Evolutionary conservation across 2,329 filamentous ascomycete genomes (phyloP), one percentile per base, ranked within the genome.

Genomic region (Fonsecaea multimorphosa): DNA sequence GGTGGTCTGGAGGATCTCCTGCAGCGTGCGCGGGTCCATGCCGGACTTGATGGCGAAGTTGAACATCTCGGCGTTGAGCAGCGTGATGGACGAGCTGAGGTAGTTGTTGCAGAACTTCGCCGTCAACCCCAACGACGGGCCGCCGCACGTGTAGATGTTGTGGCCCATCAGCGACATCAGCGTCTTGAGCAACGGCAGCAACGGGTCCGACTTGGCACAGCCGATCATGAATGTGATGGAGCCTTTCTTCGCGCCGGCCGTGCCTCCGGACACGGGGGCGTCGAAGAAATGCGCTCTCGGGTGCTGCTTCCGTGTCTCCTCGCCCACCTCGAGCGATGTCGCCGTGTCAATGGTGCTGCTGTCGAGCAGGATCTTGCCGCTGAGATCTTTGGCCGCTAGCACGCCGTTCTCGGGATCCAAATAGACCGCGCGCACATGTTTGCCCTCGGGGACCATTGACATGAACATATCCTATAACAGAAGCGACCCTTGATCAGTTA

Each of bases 51-150:
- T 87, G 0, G 85, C 85, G 72, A 88, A 84, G 65, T 86, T 82
- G 77, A 87, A 82, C 0, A 85, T 84, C 72, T 88, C 86, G 0
- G 83, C 79, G 53, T 78, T 81, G 0, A 84, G 85, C 59, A 88
- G 85, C 3, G 85, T 82, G 64, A 87, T 87, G 16, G 87, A 75
- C 1, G 83, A 85, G 0, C 82, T 85, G 55, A 83, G 80, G 73
- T 88, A 88, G 70, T 88, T 88, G 72, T 88, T 88, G 61, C 81
- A 85, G 2, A 87, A 75, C 74, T 87, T 88, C 0, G 85, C 84
- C 0, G 83, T 81, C 3, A 88, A 79, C 0, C 86, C 85, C 0
- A 86, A 77, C 0, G 81, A 82, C 0, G 84, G 80, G 0, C 81
- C 84, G 3, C 85, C 85, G 68, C 85, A 87, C 5, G 83, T 76